A percentile compares a stretch with the other conserved stretches of the same genome.
Evolutionary conservation across 805 yeast species (phyloP).

Genomic region (Maudiozyma pseudohumilis): DNA sequence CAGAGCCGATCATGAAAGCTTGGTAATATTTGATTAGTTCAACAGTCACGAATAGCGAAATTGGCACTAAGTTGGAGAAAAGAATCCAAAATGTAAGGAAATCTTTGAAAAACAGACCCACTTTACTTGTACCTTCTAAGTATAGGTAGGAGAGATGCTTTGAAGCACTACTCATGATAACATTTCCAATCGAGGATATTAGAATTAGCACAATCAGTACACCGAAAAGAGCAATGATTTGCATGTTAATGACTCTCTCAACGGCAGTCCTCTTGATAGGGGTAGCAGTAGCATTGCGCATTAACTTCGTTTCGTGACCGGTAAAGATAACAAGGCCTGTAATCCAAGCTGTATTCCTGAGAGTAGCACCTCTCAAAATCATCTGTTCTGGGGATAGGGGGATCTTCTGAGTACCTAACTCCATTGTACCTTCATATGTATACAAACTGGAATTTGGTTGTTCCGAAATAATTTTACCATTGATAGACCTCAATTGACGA

Average conservation of each 20-base stretch:
- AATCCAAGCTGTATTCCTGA: conserved; percentile 91
- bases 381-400: conserved; percentile 87
- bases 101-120: conserved; percentile 71
- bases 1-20: conserved; percentile 88
- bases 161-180: conserved; percentile 51
- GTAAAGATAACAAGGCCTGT: conserved; percentile 91
- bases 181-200: conserved; percentile 82
- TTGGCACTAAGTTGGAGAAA: conserved; percentile 95
- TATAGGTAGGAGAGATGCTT: conserved; percentile 52
- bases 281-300: conserved; percentile 98
- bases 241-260: conserved; percentile 87
- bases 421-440: conserved; percentile 82
- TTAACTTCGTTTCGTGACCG: conserved; percentile 95
- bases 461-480: conserved; percentile 67
- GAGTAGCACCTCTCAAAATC: conserved; percentile 87
- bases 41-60: conserved; percentile 90
- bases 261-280: conserved; percentile 97
- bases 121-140: conserved; percentile 58
- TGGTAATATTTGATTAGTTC: conserved; percentile 93
- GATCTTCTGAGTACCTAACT: conserved; percentile 46
- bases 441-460: conserved; percentile 90
- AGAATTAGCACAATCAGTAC: conserved; percentile 66
- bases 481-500: conserved; percentile 40
- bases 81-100: conserved; percentile 91
- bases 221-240: conserved; percentile 78